Evolutionary conservation across 1,284 basidiomycete genomes (phyloP).

Genomic region (Papiliotrema fonsecae): DNA sequence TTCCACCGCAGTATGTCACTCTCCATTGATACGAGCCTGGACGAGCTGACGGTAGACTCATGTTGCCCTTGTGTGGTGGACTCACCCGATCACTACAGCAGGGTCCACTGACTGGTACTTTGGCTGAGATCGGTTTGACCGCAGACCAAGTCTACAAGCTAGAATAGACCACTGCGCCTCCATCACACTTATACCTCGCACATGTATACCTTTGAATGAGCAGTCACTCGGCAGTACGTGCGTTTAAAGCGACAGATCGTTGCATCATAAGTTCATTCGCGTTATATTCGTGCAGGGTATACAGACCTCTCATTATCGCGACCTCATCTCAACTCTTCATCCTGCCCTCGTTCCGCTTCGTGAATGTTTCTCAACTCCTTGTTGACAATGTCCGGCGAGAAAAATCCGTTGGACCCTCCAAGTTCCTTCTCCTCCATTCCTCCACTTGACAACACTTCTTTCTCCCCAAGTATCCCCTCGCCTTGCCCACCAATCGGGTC

Average conservation of each 20-base stretch:
- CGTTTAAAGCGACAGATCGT: too few species aligned
- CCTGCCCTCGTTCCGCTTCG: neutral
- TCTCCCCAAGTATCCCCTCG: constrained; percentile 2
- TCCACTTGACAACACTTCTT: constrained; percentile 3
- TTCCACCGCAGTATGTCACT: constrained; percentile 32
- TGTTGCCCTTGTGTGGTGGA: constrained; percentile 36
- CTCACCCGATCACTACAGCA: constrained; percentile 36
- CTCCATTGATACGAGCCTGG: neutral
- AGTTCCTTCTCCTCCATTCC: constrained; percentile 1
- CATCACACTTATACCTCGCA: neutral
- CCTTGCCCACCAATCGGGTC: too few species aligned
- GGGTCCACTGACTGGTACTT: constrained; percentile 34
- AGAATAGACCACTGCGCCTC: constrained; percentile 17
- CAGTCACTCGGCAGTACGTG: too few species aligned
- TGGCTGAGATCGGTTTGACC: constrained; percentile 35
- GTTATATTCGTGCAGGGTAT: neutral
- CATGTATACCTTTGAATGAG: constrained; percentile 2
- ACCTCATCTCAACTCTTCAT: neutral
- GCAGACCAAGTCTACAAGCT: constrained; percentile 38
- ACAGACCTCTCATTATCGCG: neutral
- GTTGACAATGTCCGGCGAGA: constrained; percentile 12
- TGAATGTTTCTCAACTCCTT: constrained; percentile 10
- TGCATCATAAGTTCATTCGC: too few species aligned
- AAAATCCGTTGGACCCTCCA: constrained; percentile 9
- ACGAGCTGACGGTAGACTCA: neutral